A percentile compares a stretch with the other conserved stretches of the same genome.
Evolutionary conservation across 805 yeast genomes (phyloP).

Genomic region (Sugiyamaella lignohabitans): DNA sequence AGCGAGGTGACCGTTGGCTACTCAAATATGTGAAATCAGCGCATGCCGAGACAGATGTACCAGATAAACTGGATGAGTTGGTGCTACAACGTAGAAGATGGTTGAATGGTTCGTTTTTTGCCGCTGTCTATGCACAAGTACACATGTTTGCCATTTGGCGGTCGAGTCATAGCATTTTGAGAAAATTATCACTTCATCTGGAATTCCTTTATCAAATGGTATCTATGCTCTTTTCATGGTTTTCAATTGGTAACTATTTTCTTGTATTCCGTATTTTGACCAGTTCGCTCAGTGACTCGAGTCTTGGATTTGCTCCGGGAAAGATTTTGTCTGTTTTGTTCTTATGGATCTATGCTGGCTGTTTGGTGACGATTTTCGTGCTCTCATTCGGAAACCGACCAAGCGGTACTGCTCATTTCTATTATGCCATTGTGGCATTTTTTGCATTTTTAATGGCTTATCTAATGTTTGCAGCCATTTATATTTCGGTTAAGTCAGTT

Average conservation of each 20-base stretch:
- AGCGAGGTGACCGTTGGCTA: constrained; percentile 63
- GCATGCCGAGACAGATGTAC: constrained; percentile 92
- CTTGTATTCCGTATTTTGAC: constrained; percentile 85
- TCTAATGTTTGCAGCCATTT: constrained; percentile 81
- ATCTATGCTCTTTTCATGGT: constrained; percentile 81
- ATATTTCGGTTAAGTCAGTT: constrained; percentile 68
- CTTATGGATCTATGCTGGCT: constrained; percentile 77
- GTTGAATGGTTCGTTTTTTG: constrained; percentile 95
- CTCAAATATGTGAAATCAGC: constrained; percentile 83
- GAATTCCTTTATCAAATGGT: constrained; percentile 76
- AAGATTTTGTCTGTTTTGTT: constrained; percentile 69
- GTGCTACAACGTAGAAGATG: constrained; percentile 91
- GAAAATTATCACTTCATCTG: constrained; percentile 66
- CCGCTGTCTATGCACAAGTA: constrained; percentile 78
- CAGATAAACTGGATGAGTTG: constrained; percentile 78
- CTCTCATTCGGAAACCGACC: constrained; percentile 93
- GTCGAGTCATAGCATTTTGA: constrained; percentile 57
- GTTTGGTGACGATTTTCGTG: constrained; percentile 78
- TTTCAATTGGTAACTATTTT: constrained; percentile 83
- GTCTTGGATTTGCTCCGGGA: constrained; percentile 63
- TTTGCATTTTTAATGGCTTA: constrained; percentile 87
- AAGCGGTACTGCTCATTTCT: constrained; percentile 76
- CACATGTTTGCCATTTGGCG: constrained; percentile 74
- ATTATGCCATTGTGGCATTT: constrained; percentile 63
- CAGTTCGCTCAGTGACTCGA: constrained; percentile 60